phyloP scores from a whole-genome alignment of 2,329 filamentous ascomycete genomes.

The Falciphora oryzae region DNA sequence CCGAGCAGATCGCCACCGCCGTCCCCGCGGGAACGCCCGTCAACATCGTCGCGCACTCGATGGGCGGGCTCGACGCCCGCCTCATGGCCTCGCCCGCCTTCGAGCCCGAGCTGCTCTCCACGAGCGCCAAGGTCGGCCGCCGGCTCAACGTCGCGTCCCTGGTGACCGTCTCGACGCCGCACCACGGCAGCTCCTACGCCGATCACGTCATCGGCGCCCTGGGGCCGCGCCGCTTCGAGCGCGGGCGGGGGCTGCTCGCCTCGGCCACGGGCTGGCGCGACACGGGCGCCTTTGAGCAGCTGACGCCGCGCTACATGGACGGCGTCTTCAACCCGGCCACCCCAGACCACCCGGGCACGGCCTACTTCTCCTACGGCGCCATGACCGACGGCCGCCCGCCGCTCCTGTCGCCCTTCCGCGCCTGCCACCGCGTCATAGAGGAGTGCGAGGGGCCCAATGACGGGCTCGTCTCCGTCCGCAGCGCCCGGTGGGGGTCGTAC shows the following conservation, averaged over 20 bases:
- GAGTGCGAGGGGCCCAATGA: conserved; percentile 55
- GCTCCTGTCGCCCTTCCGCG: conserved; percentile 59
- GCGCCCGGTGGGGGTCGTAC: conserved; percentile 57
- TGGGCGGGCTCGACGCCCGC: conserved; percentile 60
- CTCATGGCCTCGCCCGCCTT: conserved; percentile 52
- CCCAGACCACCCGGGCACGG: conserved; percentile 44
- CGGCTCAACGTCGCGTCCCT: conserved; percentile 39
- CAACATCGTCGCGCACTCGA: conserved; percentile 68
- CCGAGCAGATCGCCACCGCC: conserved; percentile 42
- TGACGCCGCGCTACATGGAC: conserved; percentile 53
- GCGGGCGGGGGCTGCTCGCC: conserved; percentile 45
- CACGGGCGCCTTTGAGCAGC: conserved; percentile 55
- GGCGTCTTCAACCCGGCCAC: conserved; percentile 54
- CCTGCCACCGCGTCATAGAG: conserved; percentile 44
- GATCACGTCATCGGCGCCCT: conserved; percentile 46
- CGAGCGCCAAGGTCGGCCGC: conserved; percentile 30
- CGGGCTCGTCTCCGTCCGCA: conserved; percentile 60
- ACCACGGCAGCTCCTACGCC: conserved; percentile 49
- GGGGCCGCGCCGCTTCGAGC: conserved; percentile 44
- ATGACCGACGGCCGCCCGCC: conserved; percentile 41
- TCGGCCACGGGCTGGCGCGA: conserved; percentile 43
- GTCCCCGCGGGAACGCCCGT: conserved; percentile 49
- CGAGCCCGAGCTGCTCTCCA: neutral
- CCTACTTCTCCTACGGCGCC: conserved; percentile 60
- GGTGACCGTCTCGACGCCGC: conserved; percentile 50